Conservation (phyloP, 73 alveolate species). For the Effrenium voratum region DNA sequence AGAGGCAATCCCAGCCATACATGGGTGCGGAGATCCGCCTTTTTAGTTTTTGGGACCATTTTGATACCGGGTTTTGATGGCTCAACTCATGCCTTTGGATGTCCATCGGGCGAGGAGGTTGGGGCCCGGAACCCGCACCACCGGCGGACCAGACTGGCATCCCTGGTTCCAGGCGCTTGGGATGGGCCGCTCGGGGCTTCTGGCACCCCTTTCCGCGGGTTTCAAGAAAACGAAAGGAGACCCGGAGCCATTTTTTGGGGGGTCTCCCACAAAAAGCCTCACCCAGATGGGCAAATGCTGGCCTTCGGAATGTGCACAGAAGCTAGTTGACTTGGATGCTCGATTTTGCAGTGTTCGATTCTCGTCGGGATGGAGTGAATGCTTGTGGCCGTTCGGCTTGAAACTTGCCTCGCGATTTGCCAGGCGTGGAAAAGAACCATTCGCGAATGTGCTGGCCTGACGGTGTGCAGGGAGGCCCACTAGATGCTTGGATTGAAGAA, state of each 20-base stretch:
- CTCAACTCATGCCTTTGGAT: no score
- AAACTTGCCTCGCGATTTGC: no score
- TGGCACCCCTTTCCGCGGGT: no score
- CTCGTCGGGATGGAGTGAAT: background rate
- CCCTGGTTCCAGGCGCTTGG: conserved; percentile 77
- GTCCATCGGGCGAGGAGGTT: no score
- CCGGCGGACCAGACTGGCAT: conserved; percentile 76
- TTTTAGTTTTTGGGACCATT: background rate
- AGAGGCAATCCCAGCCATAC: no score
- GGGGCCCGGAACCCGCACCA: no score
- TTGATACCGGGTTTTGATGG: no score
- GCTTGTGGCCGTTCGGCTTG: no score
- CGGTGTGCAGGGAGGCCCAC: conserved; percentile 22
- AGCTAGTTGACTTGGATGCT: background rate
- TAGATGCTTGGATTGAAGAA: conserved; percentile 35
- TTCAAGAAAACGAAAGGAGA: no score
- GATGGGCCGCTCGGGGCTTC: no score
- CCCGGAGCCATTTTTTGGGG: no score
- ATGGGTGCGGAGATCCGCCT: background rate
- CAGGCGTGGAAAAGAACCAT: conserved; percentile 23
- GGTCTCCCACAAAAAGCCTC: no score
- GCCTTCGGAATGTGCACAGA: background rate
- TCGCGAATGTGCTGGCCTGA: conserved; percentile 55
- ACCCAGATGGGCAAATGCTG: background rate
- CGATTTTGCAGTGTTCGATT: background rate